These are phyloP conservation scores for Sugiyamaella pinicola DNA, from an alignment of 1,139 yeast genomes.

Conservation along the genomic window DNA sequence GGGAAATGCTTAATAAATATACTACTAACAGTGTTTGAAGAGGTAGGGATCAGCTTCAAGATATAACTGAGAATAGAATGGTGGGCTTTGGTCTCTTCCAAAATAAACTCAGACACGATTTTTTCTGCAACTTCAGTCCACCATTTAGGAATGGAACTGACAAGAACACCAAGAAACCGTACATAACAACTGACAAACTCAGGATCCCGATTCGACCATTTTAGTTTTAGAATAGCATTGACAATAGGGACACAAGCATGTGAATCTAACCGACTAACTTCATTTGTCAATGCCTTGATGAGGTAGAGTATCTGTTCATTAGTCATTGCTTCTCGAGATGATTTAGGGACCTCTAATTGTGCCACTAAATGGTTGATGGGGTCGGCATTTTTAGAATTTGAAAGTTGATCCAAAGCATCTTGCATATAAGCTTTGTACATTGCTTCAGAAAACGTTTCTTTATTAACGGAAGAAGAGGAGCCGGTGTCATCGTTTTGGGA, in stretches of 20 bases:
- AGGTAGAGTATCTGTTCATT: slow-evolving; percentile 48
- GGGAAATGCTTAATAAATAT: slow-evolving; percentile 68
- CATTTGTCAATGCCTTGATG: slow-evolving; percentile 52
- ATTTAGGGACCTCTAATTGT: slow-evolving; percentile 48
- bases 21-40: slow-evolving; percentile 64
- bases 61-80: slow-evolving; percentile 69
- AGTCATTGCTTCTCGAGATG: slow-evolving; percentile 49
- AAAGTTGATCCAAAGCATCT: slow-evolving; percentile 71
- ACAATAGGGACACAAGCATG: slow-evolving; percentile 50
- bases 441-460: slow-evolving; percentile 6
- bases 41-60: slow-evolving; percentile 75
- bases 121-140: slow-evolving; percentile 76
- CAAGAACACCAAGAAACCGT: slow-evolving; percentile 73
- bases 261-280: slow-evolving; percentile 55
- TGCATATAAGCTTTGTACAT: slow-evolving; percentile 59
- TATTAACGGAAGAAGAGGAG: slow-evolving; percentile 5
- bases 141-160: slow-evolving; percentile 87
- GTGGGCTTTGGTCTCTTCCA: slow-evolving; percentile 52
- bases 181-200: slow-evolving; percentile 55
- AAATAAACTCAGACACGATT: slow-evolving; percentile 60
- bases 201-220: slow-evolving; percentile 58
- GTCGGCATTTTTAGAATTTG: slow-evolving; percentile 48
- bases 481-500: background rate
- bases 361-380: slow-evolving; percentile 51
- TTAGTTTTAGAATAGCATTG: slow-evolving; percentile 52